Percentiles rank a stretch among this genome's conserved stretches.
Conservation (phyloP, 768 basidiomycete species). For the Mycena belliarum region DNA sequence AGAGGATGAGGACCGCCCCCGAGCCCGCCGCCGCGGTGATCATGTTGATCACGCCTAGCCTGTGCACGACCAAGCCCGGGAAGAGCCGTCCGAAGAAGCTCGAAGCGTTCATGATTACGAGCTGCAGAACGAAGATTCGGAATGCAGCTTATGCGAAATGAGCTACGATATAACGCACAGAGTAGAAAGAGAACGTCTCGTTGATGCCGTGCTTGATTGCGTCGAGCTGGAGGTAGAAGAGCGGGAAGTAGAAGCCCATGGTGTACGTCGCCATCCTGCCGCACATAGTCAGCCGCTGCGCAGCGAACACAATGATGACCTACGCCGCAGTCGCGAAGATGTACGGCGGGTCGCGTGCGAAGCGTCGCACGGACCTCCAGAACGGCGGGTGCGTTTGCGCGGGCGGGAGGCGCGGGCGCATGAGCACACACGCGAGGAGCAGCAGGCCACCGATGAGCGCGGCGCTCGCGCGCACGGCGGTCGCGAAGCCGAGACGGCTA, state of each 20-base stretch:
- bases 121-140: constrained; percentile 15
- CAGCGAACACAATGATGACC: background rate
- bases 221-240: constrained; percentile 41
- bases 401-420: constrained; percentile 39
- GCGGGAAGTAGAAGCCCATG: constrained; percentile 29
- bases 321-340: constrained; percentile 23
- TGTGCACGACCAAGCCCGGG: constrained; percentile 34
- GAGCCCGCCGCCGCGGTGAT: constrained; percentile 24
- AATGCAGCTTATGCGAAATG: background rate
- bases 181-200: constrained; percentile 36
- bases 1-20: constrained; percentile 31
- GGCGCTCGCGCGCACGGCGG: constrained; percentile 42
- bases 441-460: constrained; percentile 39
- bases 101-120: constrained; percentile 42
- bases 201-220: constrained; percentile 30
- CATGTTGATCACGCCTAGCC: constrained; percentile 30
- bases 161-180: constrained; percentile 24
- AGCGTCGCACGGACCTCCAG: constrained; percentile 6
- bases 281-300: background rate
- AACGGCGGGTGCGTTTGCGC: constrained; percentile 19
- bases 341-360: constrained; percentile 26
- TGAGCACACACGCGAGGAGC: constrained; percentile 39
- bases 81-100: constrained; percentile 39
- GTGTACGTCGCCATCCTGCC: constrained; percentile 20
- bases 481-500: constrained; percentile 40